A percentile compares a stretch with the other conserved stretches of the same genome.
phyloP scores from a whole-genome alignment of 768 basidiomycete species.

The Chalciporus sphaerocephalus region DNA sequence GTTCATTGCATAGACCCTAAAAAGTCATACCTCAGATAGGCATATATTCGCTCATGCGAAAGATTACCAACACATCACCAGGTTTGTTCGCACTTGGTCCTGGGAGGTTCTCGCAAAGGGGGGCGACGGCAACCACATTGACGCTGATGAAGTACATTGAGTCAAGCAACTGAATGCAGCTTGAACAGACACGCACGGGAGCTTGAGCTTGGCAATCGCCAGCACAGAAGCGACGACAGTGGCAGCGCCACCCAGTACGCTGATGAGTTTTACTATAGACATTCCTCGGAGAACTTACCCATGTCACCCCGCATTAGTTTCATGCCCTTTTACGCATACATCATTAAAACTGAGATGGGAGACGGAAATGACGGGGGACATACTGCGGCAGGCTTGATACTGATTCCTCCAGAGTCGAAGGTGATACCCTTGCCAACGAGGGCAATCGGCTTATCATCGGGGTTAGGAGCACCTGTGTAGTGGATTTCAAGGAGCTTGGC shows the following conservation, averaged over 20 bases:
- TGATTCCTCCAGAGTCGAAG: conserved; percentile 87
- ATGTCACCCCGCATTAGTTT: conserved; percentile 85
- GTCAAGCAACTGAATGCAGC: not conserved
- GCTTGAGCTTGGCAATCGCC: conserved; percentile 73
- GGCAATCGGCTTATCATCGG: conserved; percentile 57
- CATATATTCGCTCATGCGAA: not conserved
- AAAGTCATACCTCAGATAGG: not conserved
- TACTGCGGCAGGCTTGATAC: conserved; percentile 71
- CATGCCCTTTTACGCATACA: conserved; percentile 54
- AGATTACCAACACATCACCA: conserved; percentile 65
- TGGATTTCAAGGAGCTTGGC: conserved; percentile 86
- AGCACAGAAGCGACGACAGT: conserved; percentile 67
- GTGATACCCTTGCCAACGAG: conserved; percentile 89
- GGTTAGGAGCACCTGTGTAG: conserved; percentile 69
- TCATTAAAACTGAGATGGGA: not conserved
- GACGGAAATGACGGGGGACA: conserved; percentile 20
- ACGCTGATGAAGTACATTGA: conserved; percentile 40
- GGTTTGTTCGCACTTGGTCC: conserved; percentile 65
- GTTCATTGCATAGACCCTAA: conserved; percentile 79
- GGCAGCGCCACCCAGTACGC: conserved; percentile 63
- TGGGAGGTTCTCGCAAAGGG: conserved; percentile 84
- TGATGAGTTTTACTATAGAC: not conserved
- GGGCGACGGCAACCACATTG: conserved; percentile 69
- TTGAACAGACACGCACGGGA: conserved; percentile 55
- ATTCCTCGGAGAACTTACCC: conserved; percentile 44